Evolutionary conservation across 208 protist genomes (phyloP), one percentile per base, ranked within the genome.

Genomic region (Trypanosoma boissoni): DNA sequence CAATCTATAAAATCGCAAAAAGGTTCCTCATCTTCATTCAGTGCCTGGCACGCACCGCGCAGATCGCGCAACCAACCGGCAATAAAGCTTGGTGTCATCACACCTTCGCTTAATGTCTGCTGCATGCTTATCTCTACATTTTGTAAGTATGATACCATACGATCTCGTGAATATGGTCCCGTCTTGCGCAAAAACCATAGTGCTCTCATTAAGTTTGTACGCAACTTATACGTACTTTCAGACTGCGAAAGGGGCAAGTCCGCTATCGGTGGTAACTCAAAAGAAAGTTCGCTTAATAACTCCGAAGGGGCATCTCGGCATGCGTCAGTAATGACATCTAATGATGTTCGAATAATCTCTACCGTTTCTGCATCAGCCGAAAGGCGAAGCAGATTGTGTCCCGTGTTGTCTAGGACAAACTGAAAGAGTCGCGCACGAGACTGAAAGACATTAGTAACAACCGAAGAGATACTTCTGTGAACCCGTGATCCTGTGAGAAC

Each of bases 21-120:
- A 36, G 62, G 16, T 36, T 75, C 55, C 23, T 63, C 44, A 44
- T 74, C 53, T 36, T 82, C 70, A 29, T 72, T 73, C 32, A 88
- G 51, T 29, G 81, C 82, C 26, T 76, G 58, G 16, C 72, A 76
- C 3, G 81, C 80, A 55, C 87, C 87, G 7, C 87, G 80, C 49
- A 94, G 44, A 54, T 94, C 87, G 8, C 81, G 83, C 63, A 94
- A 74, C 82, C 83, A 94, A n/a, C 87, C 87, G 1, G 87, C 87
- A 24, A 86, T 63, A 74, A 85, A 94, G 49, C 73, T 70, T 23
- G 83, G 52, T 29, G 58, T 61, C 50, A 69, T 80, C 39, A 59
- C 59, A 46, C 68, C 72, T 36, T 64, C 72, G 65, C 71, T 70
- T 56, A 88, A 32, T 21, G 83, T 83, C 43, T 67, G 74, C 52